phyloP scores from a whole-genome alignment of 73 alveolate species.

The Tetrahymena borealis region DNA sequence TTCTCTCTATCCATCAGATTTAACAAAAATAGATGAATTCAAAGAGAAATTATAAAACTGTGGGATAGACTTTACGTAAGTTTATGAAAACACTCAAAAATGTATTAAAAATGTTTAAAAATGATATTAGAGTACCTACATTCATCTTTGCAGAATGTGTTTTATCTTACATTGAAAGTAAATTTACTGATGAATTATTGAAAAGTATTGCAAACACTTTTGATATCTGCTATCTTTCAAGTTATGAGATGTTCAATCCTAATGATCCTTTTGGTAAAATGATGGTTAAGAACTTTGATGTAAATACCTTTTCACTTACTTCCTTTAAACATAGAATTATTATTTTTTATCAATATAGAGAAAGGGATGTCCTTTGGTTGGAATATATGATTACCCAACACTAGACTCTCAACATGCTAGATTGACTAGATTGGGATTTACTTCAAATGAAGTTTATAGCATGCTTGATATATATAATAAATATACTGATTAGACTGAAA shows the following conservation, averaged over 20 bases:
- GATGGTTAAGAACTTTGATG: conserved; percentile 87
- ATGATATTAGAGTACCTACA: conserved; percentile 43
- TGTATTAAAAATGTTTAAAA: conserved; percentile 4
- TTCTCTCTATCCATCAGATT: conserved; percentile 56
- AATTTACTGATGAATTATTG: conserved; percentile 57
- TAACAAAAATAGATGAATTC: conserved; percentile 52
- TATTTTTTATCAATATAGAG: not conserved
- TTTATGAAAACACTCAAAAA: not conserved
- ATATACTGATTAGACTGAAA: conserved; percentile 64
- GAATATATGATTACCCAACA: conserved; percentile 73
- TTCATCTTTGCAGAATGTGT: conserved; percentile 83
- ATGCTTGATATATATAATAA: conserved; percentile 61
- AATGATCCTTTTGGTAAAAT: conserved; percentile 87
- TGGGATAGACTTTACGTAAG: not conserved
- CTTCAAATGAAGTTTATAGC: conserved; percentile 54
- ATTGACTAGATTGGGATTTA: conserved; percentile 61
- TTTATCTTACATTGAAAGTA: conserved; percentile 68
- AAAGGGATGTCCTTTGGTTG: conserved; percentile 74
- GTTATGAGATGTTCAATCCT: conserved; percentile 90
- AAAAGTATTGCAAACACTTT: conserved; percentile 47
- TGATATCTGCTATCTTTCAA: conserved; percentile 47
- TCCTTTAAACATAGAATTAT: not conserved
- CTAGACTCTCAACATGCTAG: conserved; percentile 63
- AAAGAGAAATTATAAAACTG: conserved; percentile 27
- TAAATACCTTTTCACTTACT: conserved; percentile 4